phyloP scores from a whole-genome alignment of 805 yeast species.

The Starmerella gropengiesseri region DNA sequence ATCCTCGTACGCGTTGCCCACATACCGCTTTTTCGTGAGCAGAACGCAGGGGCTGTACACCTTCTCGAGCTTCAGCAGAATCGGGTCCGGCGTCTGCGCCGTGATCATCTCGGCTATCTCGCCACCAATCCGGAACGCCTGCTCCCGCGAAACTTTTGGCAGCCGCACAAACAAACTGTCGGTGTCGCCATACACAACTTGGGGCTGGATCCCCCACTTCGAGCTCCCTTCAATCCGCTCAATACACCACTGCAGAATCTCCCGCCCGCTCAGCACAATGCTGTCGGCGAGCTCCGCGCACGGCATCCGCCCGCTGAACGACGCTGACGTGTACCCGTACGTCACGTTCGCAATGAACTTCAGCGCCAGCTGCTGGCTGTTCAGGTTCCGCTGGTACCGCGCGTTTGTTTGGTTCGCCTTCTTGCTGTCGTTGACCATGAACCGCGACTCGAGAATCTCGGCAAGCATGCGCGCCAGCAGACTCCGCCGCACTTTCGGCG shows the following conservation, averaged over 20 bases:
- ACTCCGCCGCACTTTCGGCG: constrained; percentile 55
- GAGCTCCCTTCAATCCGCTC: constrained; percentile 48
- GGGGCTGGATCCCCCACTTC: constrained; percentile 59
- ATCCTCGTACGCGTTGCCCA: constrained; percentile 67
- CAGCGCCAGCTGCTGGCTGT: constrained; percentile 74
- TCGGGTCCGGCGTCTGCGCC: constrained; percentile 61
- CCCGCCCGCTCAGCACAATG: constrained; percentile 84
- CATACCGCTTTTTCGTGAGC: constrained; percentile 80
- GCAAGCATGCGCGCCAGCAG: constrained; percentile 71
- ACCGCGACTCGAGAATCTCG: constrained; percentile 70
- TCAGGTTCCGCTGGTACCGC: constrained; percentile 40
- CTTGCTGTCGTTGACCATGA: constrained; percentile 49
- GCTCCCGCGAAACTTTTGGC: constrained; percentile 66
- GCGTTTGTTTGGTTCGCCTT: constrained; percentile 23
- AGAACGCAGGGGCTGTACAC: constrained; percentile 81
- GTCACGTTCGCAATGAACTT: constrained; percentile 91
- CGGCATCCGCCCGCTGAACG: constrained; percentile 96
- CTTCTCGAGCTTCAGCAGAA: constrained; percentile 78
- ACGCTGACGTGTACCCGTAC: constrained; percentile 90
- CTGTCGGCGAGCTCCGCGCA: constrained; percentile 91
- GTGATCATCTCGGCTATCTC: constrained; percentile 60
- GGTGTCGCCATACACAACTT: constrained; percentile 94
- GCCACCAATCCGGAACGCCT: constrained; percentile 67
- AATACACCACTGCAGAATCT: constrained; percentile 63
- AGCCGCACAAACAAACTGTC: constrained; percentile 85